Base-by-base conservation (phyloP, 805 yeast genomes). In the Metschnikowia shivogae region DNA sequence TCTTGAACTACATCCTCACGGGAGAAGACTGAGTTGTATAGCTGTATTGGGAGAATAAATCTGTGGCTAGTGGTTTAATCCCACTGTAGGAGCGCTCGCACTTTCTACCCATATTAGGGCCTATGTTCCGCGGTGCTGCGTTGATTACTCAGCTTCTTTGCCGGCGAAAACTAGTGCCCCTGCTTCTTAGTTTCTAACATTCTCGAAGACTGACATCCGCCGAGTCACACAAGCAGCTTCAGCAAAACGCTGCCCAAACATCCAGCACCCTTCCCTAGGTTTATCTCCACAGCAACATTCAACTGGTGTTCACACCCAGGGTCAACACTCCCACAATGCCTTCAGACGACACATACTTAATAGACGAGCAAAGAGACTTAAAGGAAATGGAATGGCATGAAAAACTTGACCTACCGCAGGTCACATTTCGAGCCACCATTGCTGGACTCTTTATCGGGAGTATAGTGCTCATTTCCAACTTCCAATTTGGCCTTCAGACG, bases 401-500 rank as follows among this genome's bases (percentile, higher is more conserved):
- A 10, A 84, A 84, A 54, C 78, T 82, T 1, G 61, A 60, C 0
- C 60, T 77, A 6, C 80, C 78, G 1, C 95, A 86, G 58, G 74
- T 86, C 4, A 89, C 97, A 0, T 53, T 81, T 3, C 67, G 96
- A 41, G 84, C 93, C 3, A 80, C 88, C 0, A 30, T 82, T 0
- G 86, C 84, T 1, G 98, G 98, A 0, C 67, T 92, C 22, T 55
- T 70, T 1, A 89, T 92, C n/a, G 99, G 99, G 0, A 79, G 97
- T 0, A 67, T 92, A 24, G 90, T 93, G 28, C 71, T 93, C 22
- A 71, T 89, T 13, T 88, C 97, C 4, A 92, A 92, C 64, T 93
- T 93, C 67, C 98, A 92, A 61, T 92, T 92, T 62, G 99, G 98
- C 1, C 70, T 92, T 17, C 99, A 92, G 61, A 92, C 97, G 0